These are phyloP conservation scores for Boletus subcaerulescens DNA, from an alignment of 768 basidiomycete species.

Conservation along the genomic window DNA sequence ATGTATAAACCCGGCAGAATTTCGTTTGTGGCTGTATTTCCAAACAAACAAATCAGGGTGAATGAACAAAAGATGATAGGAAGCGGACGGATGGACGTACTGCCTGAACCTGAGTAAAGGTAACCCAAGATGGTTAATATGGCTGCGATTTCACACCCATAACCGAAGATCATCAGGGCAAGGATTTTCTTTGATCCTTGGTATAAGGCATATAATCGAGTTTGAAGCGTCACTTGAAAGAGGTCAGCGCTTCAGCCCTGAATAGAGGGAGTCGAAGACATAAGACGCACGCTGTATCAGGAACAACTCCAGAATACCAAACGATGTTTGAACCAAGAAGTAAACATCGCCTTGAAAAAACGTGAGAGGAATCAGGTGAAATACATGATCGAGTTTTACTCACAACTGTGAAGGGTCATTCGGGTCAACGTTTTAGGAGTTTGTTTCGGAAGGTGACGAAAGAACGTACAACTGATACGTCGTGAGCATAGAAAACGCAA, in stretches of 20 bases:
- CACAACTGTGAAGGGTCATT: conserved; percentile 9
- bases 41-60: neutral
- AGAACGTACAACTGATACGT: conserved; percentile 14
- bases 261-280: neutral
- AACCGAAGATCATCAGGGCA: conserved; percentile 8
- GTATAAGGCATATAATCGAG: conserved; percentile 15
- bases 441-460: neutral
- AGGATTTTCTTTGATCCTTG: conserved; percentile 9
- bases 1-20: neutral
- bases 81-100: neutral
- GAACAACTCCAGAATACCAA: conserved; percentile 5
- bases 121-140: conserved; percentile 1
- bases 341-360: conserved; percentile 7
- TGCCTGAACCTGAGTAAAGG: neutral
- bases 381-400: neutral
- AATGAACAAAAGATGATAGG: too few species aligned
- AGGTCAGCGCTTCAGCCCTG: neutral
- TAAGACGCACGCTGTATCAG: conserved; percentile 12
- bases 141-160: conserved; percentile 11
- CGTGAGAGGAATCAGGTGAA: neutral
- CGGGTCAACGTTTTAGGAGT: neutral
- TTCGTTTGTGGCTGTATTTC: conserved; percentile 7
- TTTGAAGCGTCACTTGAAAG: conserved; percentile 14
- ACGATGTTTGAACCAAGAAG: conserved; percentile 14
- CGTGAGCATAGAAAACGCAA: neutral